A percentile compares a stretch with the other conserved stretches of the same genome.
Evolutionary conservation across 148 eudicot species (phyloP).

Genomic region (Nepenthes mirabilis): DNA sequence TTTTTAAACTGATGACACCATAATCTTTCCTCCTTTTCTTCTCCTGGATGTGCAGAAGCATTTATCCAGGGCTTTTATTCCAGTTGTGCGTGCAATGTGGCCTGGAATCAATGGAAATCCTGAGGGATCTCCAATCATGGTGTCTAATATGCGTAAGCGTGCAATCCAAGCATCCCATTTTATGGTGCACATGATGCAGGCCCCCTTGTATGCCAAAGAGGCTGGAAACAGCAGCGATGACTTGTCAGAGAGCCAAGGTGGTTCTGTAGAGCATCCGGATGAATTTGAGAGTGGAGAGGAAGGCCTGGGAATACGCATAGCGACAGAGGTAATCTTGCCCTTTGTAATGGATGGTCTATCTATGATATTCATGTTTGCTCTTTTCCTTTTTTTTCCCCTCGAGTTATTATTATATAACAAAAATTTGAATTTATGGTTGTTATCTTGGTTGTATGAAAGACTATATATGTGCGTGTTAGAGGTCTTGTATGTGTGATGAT

Average conservation of each 20-base stretch:
- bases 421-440: background rate
- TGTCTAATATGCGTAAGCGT: slow-evolving; percentile 79
- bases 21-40: background rate
- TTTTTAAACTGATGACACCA: too few relatives aligned
- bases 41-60: slow-evolving; percentile 41
- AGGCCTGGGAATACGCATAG: slow-evolving; percentile 84
- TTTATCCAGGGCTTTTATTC: slow-evolving; percentile 64
- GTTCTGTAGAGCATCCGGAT: slow-evolving; percentile 24
- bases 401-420: background rate
- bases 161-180: slow-evolving; percentile 90
- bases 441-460: too few relatives aligned
- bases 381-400: slow-evolving; percentile 4
- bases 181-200: slow-evolving; percentile 92
- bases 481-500: too few relatives aligned
- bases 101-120: slow-evolving; percentile 78
- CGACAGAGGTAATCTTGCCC: slow-evolving; percentile 48
- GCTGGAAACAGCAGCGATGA: slow-evolving; percentile 17
- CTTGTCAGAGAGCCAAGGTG: slow-evolving; percentile 17
- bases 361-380: background rate
- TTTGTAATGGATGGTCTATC: background rate
- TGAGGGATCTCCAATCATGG: slow-evolving; percentile 40
- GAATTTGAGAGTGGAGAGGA: slow-evolving; percentile 69
- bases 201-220: slow-evolving; percentile 47
- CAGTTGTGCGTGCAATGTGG: slow-evolving; percentile 69
- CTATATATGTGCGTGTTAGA: too few relatives aligned